Conservation (phyloP, 1,284 basidiomycete genomes). For the Meripilus lineatus region DNA sequence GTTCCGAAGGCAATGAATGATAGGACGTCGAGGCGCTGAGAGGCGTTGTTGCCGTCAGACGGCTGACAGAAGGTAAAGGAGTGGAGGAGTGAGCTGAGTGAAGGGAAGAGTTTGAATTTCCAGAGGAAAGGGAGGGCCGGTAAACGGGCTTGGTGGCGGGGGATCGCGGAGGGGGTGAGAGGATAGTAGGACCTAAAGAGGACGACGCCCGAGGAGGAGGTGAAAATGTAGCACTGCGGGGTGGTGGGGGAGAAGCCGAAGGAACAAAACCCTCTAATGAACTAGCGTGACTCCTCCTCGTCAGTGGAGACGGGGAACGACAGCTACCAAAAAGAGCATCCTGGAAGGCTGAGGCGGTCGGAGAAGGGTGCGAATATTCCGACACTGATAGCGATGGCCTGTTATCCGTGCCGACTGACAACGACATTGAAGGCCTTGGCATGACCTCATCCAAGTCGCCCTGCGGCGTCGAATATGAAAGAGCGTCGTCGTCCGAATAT, state of each 20-base stretch:
- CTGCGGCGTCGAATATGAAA: conserved; percentile 25
- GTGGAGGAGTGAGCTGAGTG: conserved; percentile 17
- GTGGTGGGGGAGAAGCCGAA: conserved; percentile 15
- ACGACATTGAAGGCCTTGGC: conserved; percentile 25
- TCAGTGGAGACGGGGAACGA: conserved; percentile 29
- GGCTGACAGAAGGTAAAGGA: conserved; percentile 9
- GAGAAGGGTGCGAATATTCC: conserved; percentile 54
- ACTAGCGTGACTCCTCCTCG: conserved; percentile 23
- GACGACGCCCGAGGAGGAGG: conserved; percentile 50
- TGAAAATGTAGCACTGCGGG: conserved; percentile 42
- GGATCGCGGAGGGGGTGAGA: conserved; percentile 52
- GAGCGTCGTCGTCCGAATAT: conserved; percentile 25
- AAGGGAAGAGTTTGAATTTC: conserved; percentile 24
- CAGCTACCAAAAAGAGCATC: conserved; percentile 42
- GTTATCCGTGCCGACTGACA: conserved; percentile 31
- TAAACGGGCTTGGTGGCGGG: conserved; percentile 33
- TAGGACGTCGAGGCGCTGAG: conserved; percentile 9
- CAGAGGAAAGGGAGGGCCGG: conserved; percentile 21
- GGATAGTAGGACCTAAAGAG: conserved; percentile 32
- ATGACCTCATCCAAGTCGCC: conserved; percentile 30
- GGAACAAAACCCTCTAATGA: conserved; percentile 19
- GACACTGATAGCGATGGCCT: conserved; percentile 43
- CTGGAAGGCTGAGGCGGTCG: conserved; percentile 67
- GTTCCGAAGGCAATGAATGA: too few species aligned
- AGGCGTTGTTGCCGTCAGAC: background rate